Percentiles rank a stretch among this genome's conserved stretches.
These are phyloP conservation scores for Gleditsia sinensis DNA, from an alignment of 306 rosid species.

Conservation along the genomic window DNA sequence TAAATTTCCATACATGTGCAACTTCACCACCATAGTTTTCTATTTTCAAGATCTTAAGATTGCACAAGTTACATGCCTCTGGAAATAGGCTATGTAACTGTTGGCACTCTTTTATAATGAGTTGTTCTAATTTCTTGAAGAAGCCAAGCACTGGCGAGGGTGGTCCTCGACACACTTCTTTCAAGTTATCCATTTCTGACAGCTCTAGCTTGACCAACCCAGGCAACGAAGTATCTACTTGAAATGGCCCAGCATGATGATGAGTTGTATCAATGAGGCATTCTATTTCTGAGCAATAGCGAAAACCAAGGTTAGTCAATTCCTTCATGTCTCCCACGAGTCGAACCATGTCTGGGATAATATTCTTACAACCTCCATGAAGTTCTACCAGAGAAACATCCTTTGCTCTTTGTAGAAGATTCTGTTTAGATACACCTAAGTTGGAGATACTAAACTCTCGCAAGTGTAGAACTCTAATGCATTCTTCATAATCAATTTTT, in stretches of 20 bases:
- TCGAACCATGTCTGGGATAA: slow-evolving; percentile 14
- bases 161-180: slow-evolving; percentile 19
- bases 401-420: slow-evolving; percentile 18
- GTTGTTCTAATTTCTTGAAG: slow-evolving; percentile 25
- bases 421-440: not conserved
- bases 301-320: not conserved
- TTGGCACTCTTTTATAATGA: not conserved
- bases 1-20: no score
- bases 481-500: slow-evolving; percentile 7
- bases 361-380: slow-evolving; percentile 19
- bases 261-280: slow-evolving; percentile 24
- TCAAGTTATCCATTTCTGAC: not conserved
- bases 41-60: slow-evolving; percentile 2
- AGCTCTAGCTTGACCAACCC: not conserved
- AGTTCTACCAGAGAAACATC: not conserved
- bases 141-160: not conserved
- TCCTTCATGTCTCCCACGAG: slow-evolving; percentile 24
- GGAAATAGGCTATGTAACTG: slow-evolving; percentile 26
- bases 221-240: not conserved
- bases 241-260: not conserved
- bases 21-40: no score
- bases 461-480: not conserved
- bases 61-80: slow-evolving; percentile 6
- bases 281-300: slow-evolving; percentile 8
- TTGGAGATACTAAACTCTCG: not conserved